phyloP scores from a whole-genome alignment of 148 eudicot species.

The Fagopyrum tataricum region DNA sequence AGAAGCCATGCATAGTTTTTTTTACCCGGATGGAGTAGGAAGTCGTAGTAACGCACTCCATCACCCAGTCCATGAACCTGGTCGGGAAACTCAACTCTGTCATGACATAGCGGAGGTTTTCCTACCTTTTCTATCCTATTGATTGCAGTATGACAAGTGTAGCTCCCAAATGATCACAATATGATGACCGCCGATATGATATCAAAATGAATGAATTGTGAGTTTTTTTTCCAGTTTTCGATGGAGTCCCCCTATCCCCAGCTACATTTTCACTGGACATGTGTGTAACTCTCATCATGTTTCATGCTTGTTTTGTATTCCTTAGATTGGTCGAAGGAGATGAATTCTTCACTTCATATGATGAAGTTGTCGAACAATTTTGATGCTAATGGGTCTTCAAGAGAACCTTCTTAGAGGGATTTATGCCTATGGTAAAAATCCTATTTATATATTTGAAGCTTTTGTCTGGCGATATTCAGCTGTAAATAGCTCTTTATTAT shows the following conservation, averaged over 20 bases:
- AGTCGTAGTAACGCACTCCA: too few species aligned
- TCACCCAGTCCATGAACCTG: too few species aligned
- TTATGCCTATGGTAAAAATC: constrained; percentile 31
- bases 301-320: neutral
- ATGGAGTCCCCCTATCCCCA: too few species aligned
- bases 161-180: constrained; percentile 29
- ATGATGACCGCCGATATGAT: constrained; percentile 24
- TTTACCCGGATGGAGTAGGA: too few species aligned
- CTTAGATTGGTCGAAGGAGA: constrained; percentile 24
- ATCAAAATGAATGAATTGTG: constrained; percentile 27
- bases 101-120: too few species aligned
- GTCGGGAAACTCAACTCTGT: too few species aligned
- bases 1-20: too few species aligned
- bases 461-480: neutral
- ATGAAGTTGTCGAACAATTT: constrained; percentile 33
- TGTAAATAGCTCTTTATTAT: too few species aligned
- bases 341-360: constrained; percentile 32
- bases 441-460: too few species aligned
- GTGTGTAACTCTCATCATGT: neutral
- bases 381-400: constrained; percentile 38
- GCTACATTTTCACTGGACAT: neutral
- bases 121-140: neutral
- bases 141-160: constrained; percentile 20
- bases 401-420: constrained; percentile 42
- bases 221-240: neutral